Evolutionary conservation across 1,284 basidiomycete genomes (phyloP).

Genomic region (Violaceomyces palustris): DNA sequence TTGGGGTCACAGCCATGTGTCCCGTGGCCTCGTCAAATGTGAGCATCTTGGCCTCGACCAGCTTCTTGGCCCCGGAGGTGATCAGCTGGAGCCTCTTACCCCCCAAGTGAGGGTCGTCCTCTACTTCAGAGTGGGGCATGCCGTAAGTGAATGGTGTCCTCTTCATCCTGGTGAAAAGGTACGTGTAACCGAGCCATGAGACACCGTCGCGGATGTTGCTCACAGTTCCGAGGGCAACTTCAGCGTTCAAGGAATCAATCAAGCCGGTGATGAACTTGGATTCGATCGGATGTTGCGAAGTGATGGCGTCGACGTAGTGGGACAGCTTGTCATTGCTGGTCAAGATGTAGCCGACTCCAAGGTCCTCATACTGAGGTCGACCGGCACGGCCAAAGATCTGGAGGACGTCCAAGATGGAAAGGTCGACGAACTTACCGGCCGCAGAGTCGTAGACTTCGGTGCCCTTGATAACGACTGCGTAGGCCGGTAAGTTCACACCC

Average conservation of each 20-base stretch:
- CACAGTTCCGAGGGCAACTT: constrained; percentile 91
- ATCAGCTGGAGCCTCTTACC: constrained; percentile 72
- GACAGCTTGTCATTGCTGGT: constrained; percentile 87
- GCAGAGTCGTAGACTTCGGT: constrained; percentile 75
- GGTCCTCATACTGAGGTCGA: constrained; percentile 87
- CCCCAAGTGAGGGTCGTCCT: constrained; percentile 73
- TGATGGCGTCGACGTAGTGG: constrained; percentile 85
- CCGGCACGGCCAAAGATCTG: constrained; percentile 96
- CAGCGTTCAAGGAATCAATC: constrained; percentile 88
- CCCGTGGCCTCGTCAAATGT: constrained; percentile 65
- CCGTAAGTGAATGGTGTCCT: constrained; percentile 86
- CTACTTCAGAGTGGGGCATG: constrained; percentile 68
- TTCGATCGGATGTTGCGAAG: constrained; percentile 88
- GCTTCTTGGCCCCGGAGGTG: constrained; percentile 64
- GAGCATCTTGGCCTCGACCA: constrained; percentile 80
- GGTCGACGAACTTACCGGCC: constrained; percentile 68
- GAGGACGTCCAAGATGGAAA: constrained; percentile 90
- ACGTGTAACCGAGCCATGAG: constrained; percentile 95
- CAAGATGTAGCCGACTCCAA: constrained; percentile 94
- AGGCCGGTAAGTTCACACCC: constrained; percentile 98
- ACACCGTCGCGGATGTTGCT: constrained; percentile 80
- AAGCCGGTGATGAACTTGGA: constrained; percentile 81
- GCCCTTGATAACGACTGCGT: constrained; percentile 94
- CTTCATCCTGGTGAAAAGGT: constrained; percentile 90
- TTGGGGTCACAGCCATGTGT: constrained; percentile 71